Percentiles rank a stretch among this genome's conserved stretches.
Conservation (phyloP, 805 yeast genomes). For the Pichia scutulata region DNA sequence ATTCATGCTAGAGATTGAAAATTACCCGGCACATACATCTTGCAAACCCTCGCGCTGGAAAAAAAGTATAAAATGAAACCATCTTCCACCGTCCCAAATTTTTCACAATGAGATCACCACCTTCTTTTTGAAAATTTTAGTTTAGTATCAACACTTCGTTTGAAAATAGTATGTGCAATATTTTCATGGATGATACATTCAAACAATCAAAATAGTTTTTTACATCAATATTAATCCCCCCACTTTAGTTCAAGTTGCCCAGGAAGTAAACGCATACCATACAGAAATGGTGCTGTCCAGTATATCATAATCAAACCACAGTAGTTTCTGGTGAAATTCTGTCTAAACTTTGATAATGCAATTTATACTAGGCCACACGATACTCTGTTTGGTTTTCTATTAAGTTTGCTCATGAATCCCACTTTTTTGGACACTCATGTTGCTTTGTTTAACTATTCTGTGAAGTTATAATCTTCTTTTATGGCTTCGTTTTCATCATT, state of each 20-base stretch:
- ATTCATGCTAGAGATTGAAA: background rate
- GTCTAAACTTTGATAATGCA: background rate
- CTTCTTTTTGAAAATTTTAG: too few relatives aligned
- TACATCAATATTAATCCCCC: background rate
- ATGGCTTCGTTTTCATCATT: constrained; percentile 24
- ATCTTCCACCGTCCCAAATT: background rate
- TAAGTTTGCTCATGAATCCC: constrained; percentile 36
- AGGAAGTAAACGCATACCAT: background rate
- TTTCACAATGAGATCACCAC: too few relatives aligned
- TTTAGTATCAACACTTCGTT: background rate
- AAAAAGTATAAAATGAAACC: background rate
- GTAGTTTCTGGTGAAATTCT: constrained; percentile 8
- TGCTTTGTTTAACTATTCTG: constrained; percentile 20
- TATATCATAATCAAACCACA: constrained; percentile 1
- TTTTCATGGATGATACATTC: background rate
- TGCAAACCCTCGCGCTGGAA: too few relatives aligned
- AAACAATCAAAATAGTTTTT: background rate
- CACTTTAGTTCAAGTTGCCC: background rate
- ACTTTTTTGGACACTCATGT: constrained; percentile 39
- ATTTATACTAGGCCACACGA: constrained; percentile 3
- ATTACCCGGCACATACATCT: background rate
- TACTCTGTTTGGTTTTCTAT: constrained; percentile 1
- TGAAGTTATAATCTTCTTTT: too few relatives aligned
- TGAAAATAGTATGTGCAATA: background rate
- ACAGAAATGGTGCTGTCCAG: constrained; percentile 8